Evolutionary conservation across 805 yeast genomes (phyloP).

Genomic region (Kodamaea hsintzibuensis): DNA sequence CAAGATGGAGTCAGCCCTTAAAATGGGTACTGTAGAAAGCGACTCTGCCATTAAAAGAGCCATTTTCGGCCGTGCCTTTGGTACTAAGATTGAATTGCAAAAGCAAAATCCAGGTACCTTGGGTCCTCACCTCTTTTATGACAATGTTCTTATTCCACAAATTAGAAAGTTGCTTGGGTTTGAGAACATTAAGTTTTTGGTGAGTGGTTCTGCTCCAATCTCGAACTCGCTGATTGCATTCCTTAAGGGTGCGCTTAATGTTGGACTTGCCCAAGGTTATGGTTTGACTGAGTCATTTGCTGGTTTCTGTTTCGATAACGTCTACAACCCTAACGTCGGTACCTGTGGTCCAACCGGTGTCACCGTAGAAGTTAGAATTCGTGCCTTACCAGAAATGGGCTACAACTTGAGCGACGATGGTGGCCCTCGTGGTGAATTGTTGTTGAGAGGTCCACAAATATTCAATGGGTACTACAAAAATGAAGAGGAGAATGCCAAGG

Average conservation of each 20-base stretch:
- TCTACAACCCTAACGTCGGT: conserved; percentile 23
- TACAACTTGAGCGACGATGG: conserved; percentile 21
- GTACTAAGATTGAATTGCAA: conserved; percentile 19
- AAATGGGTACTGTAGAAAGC: conserved; percentile 23
- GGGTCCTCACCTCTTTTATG: conserved; percentile 20
- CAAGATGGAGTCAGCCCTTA: conserved; percentile 27
- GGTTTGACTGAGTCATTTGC: conserved; percentile 36
- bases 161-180: conserved; percentile 34
- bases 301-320: conserved; percentile 19
- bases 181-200: conserved; percentile 25
- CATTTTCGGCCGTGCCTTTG: conserved; percentile 19
- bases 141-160: conserved; percentile 28
- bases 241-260: conserved; percentile 25
- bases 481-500: conserved; percentile 23
- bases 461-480: conserved; percentile 28
- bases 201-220: conserved; percentile 31
- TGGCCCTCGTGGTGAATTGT: conserved; percentile 30
- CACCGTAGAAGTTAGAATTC: conserved; percentile 21
- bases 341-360: conserved; percentile 24
- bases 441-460: conserved; percentile 28
- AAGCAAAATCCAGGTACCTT: conserved; percentile 16
- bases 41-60: conserved; percentile 18
- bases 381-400: conserved; percentile 27
- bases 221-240: conserved; percentile 21
- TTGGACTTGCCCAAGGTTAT: conserved; percentile 33